A percentile compares a stretch with the other conserved stretches of the same genome.
These are phyloP conservation scores for Gossypium trilobum DNA, from an alignment of 441 rosid species.

Conservation along the genomic window DNA sequence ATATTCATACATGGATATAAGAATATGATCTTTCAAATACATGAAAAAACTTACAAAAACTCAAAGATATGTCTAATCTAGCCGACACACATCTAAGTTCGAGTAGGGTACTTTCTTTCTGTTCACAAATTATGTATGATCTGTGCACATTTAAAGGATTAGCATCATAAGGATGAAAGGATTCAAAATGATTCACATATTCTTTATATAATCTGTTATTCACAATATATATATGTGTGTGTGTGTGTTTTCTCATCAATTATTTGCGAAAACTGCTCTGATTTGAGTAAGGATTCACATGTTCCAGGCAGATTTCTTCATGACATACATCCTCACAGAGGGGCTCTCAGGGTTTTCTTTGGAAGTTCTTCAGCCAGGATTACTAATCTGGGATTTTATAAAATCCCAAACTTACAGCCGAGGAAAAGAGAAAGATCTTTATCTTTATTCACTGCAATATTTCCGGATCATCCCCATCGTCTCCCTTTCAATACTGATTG, in stretches of 20 bases:
- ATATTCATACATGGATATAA: neutral
- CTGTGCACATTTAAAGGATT: neutral
- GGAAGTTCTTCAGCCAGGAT: slow-evolving; percentile 70
- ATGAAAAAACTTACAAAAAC: neutral
- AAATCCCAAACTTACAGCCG: slow-evolving; percentile 37
- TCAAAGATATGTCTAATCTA: neutral
- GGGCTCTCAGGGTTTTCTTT: slow-evolving; percentile 78
- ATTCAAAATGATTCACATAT: neutral
- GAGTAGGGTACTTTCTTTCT: neutral
- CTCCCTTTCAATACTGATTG: slow-evolving; percentile 59
- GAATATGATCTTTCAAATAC: neutral
- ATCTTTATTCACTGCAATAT: slow-evolving; percentile 66
- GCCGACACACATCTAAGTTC: neutral
- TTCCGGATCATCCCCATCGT: slow-evolving; percentile 68
- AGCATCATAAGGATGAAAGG: neutral
- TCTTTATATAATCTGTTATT: neutral
- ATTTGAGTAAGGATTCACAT: slow-evolving; percentile 3
- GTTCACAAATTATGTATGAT: neutral
- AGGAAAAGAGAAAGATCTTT: slow-evolving; percentile 46
- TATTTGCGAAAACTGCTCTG: neutral
- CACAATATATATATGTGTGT: too few relatives aligned
- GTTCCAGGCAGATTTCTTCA: slow-evolving; percentile 70
- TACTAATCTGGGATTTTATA: slow-evolving; percentile 49
- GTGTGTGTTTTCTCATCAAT: neutral
- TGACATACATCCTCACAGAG: slow-evolving; percentile 74